Conservation (phyloP, 2,329 filamentous ascomycete species). For the Ascochyta koolunga region DNA sequence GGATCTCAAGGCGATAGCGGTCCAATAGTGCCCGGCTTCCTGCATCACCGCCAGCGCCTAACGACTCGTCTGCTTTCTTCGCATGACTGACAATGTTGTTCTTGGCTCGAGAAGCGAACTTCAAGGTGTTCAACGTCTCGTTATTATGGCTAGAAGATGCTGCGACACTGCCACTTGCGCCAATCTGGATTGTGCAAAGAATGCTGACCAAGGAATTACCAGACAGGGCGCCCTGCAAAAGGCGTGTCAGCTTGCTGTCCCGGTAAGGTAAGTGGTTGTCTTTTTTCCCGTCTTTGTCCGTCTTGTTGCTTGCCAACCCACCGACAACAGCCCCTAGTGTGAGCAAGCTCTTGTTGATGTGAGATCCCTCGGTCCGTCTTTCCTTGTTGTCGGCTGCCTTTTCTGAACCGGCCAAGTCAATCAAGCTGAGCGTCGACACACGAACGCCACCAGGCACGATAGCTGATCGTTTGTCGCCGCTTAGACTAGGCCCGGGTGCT, state of each 20-base stretch:
- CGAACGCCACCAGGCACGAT: constrained; percentile 81
- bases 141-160: constrained; percentile 75
- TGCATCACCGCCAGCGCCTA: constrained; percentile 77
- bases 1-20: constrained; percentile 91
- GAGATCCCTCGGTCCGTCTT: constrained; percentile 88
- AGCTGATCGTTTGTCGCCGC: constrained; percentile 50
- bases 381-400: constrained; percentile 96
- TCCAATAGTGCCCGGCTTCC: constrained; percentile 87
- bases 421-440: constrained; percentile 92
- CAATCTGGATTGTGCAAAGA: constrained; percentile 92
- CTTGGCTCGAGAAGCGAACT: constrained; percentile 94
- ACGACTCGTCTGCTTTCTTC: constrained; percentile 89
- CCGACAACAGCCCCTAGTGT: constrained; percentile 95
- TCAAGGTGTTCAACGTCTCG: constrained; percentile 94
- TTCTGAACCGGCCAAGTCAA: constrained; percentile 95
- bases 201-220: constrained; percentile 96
- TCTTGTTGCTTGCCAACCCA: constrained; percentile 86
- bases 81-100: constrained; percentile 98
- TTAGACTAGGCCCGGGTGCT: constrained; percentile 60
- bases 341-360: constrained; percentile 97
- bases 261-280: constrained; percentile 96
- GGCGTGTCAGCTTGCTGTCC: constrained; percentile 93
- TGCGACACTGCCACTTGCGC: constrained; percentile 74
- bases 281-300: constrained; percentile 75
- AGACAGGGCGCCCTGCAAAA: constrained; percentile 90